Percentiles rank a stretch among this genome's conserved stretches.
Conservation (phyloP, 106 monocot genomes). For the Ottelia alismoides region DNA sequence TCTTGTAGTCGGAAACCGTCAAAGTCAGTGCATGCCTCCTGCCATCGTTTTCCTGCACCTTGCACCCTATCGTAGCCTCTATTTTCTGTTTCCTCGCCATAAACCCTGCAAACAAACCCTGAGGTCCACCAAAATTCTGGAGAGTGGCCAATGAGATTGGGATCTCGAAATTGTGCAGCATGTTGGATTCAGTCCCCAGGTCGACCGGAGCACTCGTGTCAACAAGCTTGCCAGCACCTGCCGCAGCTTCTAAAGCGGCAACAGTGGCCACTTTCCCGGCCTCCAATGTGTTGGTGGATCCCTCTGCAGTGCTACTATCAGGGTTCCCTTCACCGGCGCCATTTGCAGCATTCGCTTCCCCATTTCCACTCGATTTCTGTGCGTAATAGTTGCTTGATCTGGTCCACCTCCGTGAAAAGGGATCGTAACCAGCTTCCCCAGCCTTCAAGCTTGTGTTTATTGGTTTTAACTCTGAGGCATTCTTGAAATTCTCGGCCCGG, state of each 20-base stretch:
- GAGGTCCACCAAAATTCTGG: conserved; percentile 60
- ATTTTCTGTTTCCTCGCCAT: conserved; percentile 81
- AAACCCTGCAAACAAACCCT: conserved; percentile 43
- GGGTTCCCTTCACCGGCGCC: conserved; percentile 7
- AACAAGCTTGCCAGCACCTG: conserved; percentile 74
- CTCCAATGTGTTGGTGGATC: background rate
- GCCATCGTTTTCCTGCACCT: conserved; percentile 65
- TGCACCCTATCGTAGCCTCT: conserved; percentile 62
- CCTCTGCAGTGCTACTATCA: too few species aligned
- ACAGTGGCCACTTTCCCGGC: conserved; percentile 45
- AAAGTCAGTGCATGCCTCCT: conserved; percentile 65
- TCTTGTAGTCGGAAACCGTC: conserved; percentile 89
- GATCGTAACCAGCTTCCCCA: conserved; percentile 91
- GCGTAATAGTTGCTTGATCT: conserved; percentile 77
- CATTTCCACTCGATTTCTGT: conserved; percentile 37
- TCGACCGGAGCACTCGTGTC: conserved; percentile 83
- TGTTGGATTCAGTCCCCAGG: conserved; percentile 52
- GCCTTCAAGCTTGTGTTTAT: conserved; percentile 67
- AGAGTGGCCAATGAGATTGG: conserved; percentile 54
- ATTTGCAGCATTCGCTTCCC: conserved; percentile 21
- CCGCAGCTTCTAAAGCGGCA: conserved; percentile 72
- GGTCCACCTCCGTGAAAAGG: conserved; percentile 97
- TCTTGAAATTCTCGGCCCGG: conserved; percentile 83
- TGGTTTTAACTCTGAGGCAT: conserved; percentile 74
- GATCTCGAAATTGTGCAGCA: conserved; percentile 68